A percentile compares a stretch with the other conserved stretches of the same genome.
Conservation (phyloP, 345 rosid genomes). For the Camelina laxa region DNA sequence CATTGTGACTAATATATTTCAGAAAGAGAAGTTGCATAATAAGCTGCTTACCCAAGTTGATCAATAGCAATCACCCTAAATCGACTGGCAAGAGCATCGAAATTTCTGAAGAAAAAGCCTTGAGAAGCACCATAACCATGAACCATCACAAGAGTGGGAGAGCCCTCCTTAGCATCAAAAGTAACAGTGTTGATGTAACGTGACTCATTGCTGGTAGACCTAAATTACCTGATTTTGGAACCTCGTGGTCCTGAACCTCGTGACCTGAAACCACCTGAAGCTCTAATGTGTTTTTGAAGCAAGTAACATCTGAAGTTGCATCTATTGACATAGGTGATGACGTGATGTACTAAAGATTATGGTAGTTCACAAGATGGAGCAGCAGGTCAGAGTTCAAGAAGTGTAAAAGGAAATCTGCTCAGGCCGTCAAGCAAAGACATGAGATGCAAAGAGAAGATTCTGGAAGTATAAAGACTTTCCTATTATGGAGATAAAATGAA, state of each 20-base stretch:
- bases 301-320: too few species aligned
- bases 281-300: too few species aligned
- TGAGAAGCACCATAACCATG: slow-evolving; percentile 98
- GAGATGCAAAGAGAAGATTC: too few species aligned
- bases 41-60: slow-evolving; percentile 81
- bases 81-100: slow-evolving; percentile 79
- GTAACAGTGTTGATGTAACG: slow-evolving; percentile 82
- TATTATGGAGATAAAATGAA: too few species aligned
- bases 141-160: slow-evolving; percentile 94
- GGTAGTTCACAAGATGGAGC: too few species aligned
- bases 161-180: slow-evolving; percentile 73
- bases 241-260: slow-evolving; percentile 98
- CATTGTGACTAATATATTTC: background rate
- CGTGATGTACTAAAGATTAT: too few species aligned
- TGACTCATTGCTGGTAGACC: slow-evolving; percentile 80
- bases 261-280: too few species aligned
- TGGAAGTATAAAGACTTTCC: too few species aligned
- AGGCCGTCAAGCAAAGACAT: too few species aligned
- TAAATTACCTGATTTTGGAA: slow-evolving; percentile 84
- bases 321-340: too few species aligned
- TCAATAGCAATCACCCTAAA: slow-evolving; percentile 90
- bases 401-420: too few species aligned
- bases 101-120: slow-evolving; percentile 93
- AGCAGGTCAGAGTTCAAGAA: too few species aligned
- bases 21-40: background rate